phyloP scores from a whole-genome alignment of 2,329 filamentous ascomycete species.

The Pseudocercospora musae region DNA sequence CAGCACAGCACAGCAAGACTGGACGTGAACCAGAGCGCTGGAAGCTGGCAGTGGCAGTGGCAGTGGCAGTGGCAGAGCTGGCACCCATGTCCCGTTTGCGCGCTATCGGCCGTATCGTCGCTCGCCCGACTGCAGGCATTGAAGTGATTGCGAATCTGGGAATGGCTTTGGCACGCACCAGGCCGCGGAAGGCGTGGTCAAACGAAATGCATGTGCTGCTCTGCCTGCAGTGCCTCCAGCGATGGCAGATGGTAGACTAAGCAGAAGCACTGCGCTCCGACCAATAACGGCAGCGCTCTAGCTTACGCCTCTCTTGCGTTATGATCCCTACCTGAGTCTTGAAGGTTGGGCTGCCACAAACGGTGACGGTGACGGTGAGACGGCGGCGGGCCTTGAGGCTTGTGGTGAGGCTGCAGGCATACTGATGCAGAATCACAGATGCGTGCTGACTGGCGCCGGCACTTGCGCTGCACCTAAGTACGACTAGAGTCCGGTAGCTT shows the following conservation, averaged over 20 bases:
- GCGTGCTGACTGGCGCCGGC: too few relatives aligned
- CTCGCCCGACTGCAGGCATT: neutral
- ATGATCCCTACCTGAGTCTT: slow-evolving; percentile 26
- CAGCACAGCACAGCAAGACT: neutral
- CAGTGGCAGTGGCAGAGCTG: too few relatives aligned
- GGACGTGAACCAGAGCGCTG: neutral
- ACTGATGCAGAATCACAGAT: too few relatives aligned
- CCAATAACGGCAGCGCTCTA: slow-evolving; percentile 17
- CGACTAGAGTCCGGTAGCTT: too few relatives aligned
- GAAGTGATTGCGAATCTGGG: neutral
- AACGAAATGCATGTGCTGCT: neutral
- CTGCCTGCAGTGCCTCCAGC: too few relatives aligned
- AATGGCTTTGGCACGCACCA: neutral
- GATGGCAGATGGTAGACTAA: slow-evolving; percentile 8
- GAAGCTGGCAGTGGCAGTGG: neutral
- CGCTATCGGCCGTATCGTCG: slow-evolving; percentile 6
- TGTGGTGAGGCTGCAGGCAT: too few relatives aligned
- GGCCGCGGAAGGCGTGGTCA: slow-evolving; percentile 1
- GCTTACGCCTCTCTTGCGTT: slow-evolving; percentile 27
- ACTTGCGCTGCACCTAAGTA: neutral
- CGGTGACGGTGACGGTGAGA: too few relatives aligned
- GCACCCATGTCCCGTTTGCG: neutral
- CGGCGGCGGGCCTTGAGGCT: too few relatives aligned
- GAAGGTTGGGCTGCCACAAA: slow-evolving; percentile 26
- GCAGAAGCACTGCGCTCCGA: slow-evolving; percentile 8